Evolutionary conservation across 2,329 filamentous ascomycete species (phyloP).

Genomic region (Purpureocillium takamizusanense): DNA sequence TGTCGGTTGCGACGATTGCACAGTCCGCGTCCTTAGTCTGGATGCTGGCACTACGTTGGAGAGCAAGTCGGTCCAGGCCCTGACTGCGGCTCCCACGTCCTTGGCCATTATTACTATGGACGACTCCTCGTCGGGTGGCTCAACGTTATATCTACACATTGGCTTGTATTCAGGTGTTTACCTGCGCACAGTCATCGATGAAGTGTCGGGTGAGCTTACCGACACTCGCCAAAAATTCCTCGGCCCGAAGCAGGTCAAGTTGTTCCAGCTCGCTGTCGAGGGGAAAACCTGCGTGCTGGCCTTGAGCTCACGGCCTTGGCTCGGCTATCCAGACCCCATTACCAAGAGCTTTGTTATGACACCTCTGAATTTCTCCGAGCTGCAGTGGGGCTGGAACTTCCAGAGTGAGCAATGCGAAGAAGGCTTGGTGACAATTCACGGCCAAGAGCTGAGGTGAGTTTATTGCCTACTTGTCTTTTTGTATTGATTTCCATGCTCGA

Average conservation of each 20-base stretch:
- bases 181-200: conserved; percentile 86
- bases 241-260: conserved; percentile 78
- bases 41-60: conserved; percentile 86
- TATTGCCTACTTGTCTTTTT: conserved; percentile 5
- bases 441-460: conserved; percentile 72
- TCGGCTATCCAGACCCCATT: conserved; percentile 84
- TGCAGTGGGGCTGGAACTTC: conserved; percentile 96
- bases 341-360: conserved; percentile 87
- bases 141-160: conserved; percentile 89
- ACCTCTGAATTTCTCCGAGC: conserved; percentile 75
- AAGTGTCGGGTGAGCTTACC: conserved; percentile 88
- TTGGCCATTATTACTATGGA: conserved; percentile 92
- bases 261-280: conserved; percentile 86
- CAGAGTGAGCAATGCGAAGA: conserved; percentile 90
- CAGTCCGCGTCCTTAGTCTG: conserved; percentile 83
- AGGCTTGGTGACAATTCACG: conserved; percentile 89
- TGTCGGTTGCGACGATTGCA: conserved; percentile 94
- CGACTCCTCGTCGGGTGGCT: conserved; percentile 82
- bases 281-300: conserved; percentile 79
- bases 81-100: conserved; percentile 82
- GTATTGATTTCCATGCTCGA: conserved; percentile 21
- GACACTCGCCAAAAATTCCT: conserved; percentile 93
- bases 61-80: conserved; percentile 86
- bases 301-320: conserved; percentile 88
- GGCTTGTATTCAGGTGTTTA: conserved; percentile 94